Base-by-base conservation (phyloP, 2,329 filamentous ascomycete species). In the Podosphaera fusca region DNA sequence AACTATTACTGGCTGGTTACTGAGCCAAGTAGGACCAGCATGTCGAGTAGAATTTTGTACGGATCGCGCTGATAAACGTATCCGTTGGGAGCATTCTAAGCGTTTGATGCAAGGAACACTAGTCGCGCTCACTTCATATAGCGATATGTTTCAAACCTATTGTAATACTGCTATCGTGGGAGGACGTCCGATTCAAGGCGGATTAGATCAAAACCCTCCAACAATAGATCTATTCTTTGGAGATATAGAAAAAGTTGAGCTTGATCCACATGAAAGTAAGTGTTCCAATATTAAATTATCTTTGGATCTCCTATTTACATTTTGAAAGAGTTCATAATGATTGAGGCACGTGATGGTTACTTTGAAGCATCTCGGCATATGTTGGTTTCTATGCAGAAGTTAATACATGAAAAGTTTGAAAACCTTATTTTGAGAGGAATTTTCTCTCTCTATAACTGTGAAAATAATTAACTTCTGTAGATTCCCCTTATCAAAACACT, bases 201-300 rank as follows among this genome's bases (percentile, higher is more conserved):
- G 77, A 0, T 69, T 94, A 0, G 75, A 83, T 45, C 73, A 78
- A 36, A 77, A 79, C 49, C 82, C 84, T 0, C 83, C 85, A 0
- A 76, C 82, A 38, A 75, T 95, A 14, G 87, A 95, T 61, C 71
- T 95, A 0, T 82, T 83, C 64, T 89, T 87, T 71, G 76, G 78
- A 0, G 68, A 75, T 6, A 64, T 73, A 0, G 70, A 78, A 2
- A 77, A 88, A 31, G 71, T 81, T 0, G 72, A 78, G 29, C 72
- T 94, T 54, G 84, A 95, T 63, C 80, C 87, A 0, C 74, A 76
- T 14, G 68, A 76, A 38, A 80, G 65, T 66, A 84, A 62, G 82
- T 81, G 67, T n/a, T 12, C 7, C 2, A 36, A 2, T 7, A 12
- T 14, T 3, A 1, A 33, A 2, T 3, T 9, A 4, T 10, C 4